Base-by-base conservation (phyloP, 352 stramenopile species). In the Pythium biforme region DNA sequence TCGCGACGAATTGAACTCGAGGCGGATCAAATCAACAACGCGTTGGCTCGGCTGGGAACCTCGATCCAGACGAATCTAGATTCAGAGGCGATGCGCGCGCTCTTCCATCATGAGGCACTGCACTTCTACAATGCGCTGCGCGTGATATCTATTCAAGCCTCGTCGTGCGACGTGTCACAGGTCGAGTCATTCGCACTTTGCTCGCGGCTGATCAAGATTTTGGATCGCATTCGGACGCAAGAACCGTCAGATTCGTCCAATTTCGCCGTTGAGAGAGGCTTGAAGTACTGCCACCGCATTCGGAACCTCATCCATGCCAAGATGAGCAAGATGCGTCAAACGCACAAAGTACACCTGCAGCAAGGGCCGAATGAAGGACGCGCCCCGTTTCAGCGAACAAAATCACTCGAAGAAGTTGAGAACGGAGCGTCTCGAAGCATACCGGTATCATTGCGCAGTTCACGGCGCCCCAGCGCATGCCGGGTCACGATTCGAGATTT, bases 251-350 rank as follows among this genome's bases (percentile, higher is more conserved):
- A 80, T 31, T 75, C 69, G 2, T 47, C 64, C 8, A 83, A 76
- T 57, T 81, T 77, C 45, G 74, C 67, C 0, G 63, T 83, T 12
- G 79, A 90, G 20, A 68, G 76, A 12, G 79, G 77, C 0, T 34
- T 75, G 33, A 90, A 90, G 19, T 95, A 84, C 54, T 84, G 70
- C 61, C 55, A 55, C 0, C 75, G 72, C 11, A 73, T 95, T 55
- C 77, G 76, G 0, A 85, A 89, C 55, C 72, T 91, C 58, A 86
- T 95, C 34, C 78, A 94, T 52, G 73, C 77, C n/a, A 95, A 95
- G 62, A 95, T 95, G 85, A 90, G 76, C 63, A 90, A 94, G 57
- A 92, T 95, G 79, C 73, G 84, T 0, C 75, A 77, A 50, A 92
- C 86, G 5, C 86, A 95, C 31, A 95, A 95, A 65, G 71, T 86